phyloP scores from a whole-genome alignment of 306 rosid genomes.

The Styphnolobium japonicum region DNA sequence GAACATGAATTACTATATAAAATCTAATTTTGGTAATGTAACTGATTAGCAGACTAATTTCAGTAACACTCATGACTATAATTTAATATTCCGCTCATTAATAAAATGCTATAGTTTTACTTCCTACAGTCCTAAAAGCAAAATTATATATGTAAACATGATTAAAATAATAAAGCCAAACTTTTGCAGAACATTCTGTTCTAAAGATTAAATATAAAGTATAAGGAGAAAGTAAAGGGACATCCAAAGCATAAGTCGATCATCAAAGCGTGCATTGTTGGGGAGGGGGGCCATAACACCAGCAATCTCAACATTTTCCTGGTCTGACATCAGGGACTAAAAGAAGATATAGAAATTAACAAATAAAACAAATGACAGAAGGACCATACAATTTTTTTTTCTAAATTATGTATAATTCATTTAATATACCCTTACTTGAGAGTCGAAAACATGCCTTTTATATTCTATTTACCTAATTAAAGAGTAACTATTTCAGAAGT shows the following conservation, averaged over 20 bases:
- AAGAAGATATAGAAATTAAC: constrained; percentile 3
- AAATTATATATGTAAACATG: not conserved
- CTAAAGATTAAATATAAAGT: not conserved
- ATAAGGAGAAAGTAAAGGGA: not conserved
- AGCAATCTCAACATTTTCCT: not conserved
- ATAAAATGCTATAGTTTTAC: not conserved
- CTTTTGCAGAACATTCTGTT: not conserved
- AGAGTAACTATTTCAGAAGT: not conserved
- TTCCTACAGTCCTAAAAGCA: not conserved
- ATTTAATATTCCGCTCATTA: not conserved
- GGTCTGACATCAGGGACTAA: not conserved
- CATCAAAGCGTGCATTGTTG: too few relatives aligned
- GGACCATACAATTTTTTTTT: not conserved
- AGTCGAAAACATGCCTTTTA: not conserved
- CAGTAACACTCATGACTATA: not conserved
- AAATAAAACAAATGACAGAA: not conserved
- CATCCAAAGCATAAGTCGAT: not conserved
- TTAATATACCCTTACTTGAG: not conserved
- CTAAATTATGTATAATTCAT: not conserved
- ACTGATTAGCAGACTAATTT: not conserved
- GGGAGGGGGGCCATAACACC: too few relatives aligned
- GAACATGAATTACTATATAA: not conserved
- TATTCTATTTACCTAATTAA: not conserved
- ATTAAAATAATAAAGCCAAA: not conserved
- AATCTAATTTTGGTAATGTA: not conserved